Conservation (phyloP, 768 basidiomycete species). For the Mycena maculata region DNA sequence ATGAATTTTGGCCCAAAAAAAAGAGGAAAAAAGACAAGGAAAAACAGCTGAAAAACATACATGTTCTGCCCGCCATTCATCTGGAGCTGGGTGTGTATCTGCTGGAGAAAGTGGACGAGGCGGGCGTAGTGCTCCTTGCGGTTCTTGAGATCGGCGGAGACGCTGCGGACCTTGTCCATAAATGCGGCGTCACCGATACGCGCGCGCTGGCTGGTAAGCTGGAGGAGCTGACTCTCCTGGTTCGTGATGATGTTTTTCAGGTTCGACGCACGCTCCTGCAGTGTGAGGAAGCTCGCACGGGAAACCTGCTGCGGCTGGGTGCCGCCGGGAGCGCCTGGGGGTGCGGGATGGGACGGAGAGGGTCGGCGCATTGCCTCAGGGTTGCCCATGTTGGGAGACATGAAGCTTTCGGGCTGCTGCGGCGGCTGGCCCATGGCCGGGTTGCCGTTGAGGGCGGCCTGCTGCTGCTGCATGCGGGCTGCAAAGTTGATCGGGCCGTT, state of each 20-base stretch:
- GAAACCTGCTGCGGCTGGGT: constrained; percentile 38
- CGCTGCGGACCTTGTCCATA: constrained; percentile 37
- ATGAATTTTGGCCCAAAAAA: neutral
- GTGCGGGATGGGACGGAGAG: constrained; percentile 56
- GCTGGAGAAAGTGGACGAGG: constrained; percentile 46
- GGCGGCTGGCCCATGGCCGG: constrained; percentile 52
- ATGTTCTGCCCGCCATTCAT: constrained; percentile 42
- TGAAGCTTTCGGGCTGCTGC: constrained; percentile 60
- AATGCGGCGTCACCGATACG: constrained; percentile 37
- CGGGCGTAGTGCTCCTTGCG: constrained; percentile 55
- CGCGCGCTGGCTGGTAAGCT: constrained; percentile 37
- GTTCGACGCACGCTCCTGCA: constrained; percentile 39
- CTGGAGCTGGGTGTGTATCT: constrained; percentile 38
- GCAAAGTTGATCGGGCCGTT: constrained; percentile 52
- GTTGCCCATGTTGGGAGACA: constrained; percentile 55
- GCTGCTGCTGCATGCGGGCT: constrained; percentile 42
- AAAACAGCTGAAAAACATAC: constrained; percentile 42
- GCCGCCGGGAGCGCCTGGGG: neutral
- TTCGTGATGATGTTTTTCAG: constrained; percentile 35
- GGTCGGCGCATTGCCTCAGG: constrained; percentile 61
- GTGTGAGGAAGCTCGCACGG: constrained; percentile 27
- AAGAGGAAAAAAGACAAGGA: neutral
- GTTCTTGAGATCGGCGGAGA: constrained; percentile 42
- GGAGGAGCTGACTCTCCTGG: constrained; percentile 34
- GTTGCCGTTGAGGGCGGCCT: constrained; percentile 44